Percentiles rank a stretch among this genome's conserved stretches.
Conservation (phyloP, 2,329 filamentous ascomycete genomes). For the Colletotrichum camelliae region DNA sequence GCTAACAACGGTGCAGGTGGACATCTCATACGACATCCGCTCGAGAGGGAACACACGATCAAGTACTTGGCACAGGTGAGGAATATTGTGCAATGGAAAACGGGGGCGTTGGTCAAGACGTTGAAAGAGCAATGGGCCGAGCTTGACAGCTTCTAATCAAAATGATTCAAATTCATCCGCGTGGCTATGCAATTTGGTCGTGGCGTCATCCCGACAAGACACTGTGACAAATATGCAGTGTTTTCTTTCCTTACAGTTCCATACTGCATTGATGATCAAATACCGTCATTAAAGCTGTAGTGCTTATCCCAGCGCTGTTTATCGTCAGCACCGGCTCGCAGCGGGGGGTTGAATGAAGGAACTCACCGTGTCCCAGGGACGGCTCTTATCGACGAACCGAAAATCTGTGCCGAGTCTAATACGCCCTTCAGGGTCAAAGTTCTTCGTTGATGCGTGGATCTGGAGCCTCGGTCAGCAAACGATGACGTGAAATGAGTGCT, state of each 20-base stretch:
- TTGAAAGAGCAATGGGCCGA: constrained; percentile 22
- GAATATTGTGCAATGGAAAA: constrained; percentile 16
- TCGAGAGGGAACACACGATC: constrained; percentile 24
- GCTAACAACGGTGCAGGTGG: background rate
- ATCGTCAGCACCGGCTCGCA: background rate
- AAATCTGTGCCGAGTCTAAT: constrained; percentile 63
- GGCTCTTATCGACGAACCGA: constrained; percentile 56
- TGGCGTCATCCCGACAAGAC: background rate
- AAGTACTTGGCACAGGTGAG: constrained; percentile 19
- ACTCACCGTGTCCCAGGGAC: constrained; percentile 52
- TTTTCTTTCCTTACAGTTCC: background rate
- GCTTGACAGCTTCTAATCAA: constrained; percentile 12
- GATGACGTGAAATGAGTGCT: too few species aligned
- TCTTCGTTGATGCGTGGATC: constrained; percentile 61
- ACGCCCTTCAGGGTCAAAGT: constrained; percentile 53
- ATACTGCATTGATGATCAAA: background rate
- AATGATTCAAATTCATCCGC: background rate
- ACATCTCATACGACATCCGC: constrained; percentile 6
- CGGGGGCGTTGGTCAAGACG: constrained; percentile 2
- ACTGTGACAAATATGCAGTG: background rate
- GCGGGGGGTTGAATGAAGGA: accelerated
- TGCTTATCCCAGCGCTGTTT: constrained; percentile 1
- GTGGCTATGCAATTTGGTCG: background rate
- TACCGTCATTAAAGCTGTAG: constrained; percentile 5
- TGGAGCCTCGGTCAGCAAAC: background rate